A percentile compares a stretch with the other conserved stretches of the same genome.
phyloP scores from a whole-genome alignment of 345 rosid species.

The Citrus unshiu region DNA sequence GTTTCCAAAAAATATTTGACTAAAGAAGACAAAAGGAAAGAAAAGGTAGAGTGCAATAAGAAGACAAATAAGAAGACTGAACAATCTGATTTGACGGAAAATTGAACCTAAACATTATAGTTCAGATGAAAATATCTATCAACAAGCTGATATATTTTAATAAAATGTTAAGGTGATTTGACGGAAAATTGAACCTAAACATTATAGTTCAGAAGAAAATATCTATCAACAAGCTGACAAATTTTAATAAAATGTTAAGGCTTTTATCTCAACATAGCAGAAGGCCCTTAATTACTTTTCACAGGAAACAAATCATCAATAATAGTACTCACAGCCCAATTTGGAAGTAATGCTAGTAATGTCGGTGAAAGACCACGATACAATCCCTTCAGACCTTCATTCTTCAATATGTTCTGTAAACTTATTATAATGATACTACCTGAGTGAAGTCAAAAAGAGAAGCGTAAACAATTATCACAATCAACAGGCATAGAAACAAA shows the following conservation, averaged over 20 bases:
- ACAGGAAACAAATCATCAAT: not conserved
- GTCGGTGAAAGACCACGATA: slow-evolving; percentile 98
- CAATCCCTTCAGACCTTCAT: slow-evolving; percentile 77
- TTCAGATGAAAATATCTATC: not conserved
- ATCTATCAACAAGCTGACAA: not conserved
- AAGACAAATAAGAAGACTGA: not conserved
- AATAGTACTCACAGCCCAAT: slow-evolving; percentile 83
- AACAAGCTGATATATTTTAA: not conserved
- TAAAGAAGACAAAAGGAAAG: not conserved
- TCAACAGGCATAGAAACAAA: slow-evolving; percentile 14
- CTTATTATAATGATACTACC: slow-evolving; percentile 80
- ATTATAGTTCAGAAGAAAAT: not conserved
- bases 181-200: too few species aligned
- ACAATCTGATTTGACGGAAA: not conserved
- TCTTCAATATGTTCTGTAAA: slow-evolving; percentile 53
- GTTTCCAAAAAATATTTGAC: not conserved
- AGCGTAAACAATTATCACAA: not conserved
- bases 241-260: not conserved
- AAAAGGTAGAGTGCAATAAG: not conserved
- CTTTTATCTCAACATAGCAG: not conserved
- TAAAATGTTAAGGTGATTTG: not conserved
- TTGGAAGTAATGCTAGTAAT: slow-evolving; percentile 83
- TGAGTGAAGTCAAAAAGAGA: slow-evolving; percentile 23
- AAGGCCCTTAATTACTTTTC: not conserved
- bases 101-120: not conserved